Evolutionary conservation across 306 rosid species (phyloP).

Genomic region (Glycine tomentella): DNA sequence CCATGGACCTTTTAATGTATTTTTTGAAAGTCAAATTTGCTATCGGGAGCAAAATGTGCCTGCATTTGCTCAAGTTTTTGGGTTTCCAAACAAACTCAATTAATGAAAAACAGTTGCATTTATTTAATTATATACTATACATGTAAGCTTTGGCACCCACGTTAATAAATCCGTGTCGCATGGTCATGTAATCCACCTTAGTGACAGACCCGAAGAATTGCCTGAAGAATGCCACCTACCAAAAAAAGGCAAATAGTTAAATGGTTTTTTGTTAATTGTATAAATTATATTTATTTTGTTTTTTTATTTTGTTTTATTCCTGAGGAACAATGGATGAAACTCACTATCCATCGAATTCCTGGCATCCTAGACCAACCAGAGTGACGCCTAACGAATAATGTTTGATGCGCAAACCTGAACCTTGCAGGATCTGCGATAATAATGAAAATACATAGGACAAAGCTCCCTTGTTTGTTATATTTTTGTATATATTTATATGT

Average conservation of each 20-base stretch:
- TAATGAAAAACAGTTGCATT: background rate
- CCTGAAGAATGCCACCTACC: slow-evolving; percentile 70
- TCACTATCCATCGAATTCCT: slow-evolving; percentile 74
- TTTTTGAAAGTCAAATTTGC: slow-evolving; percentile 75
- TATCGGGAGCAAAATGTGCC: slow-evolving; percentile 72
- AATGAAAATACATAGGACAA: background rate
- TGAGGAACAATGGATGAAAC: slow-evolving; percentile 30
- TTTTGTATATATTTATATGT: background rate
- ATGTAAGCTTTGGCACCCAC: slow-evolving; percentile 43
- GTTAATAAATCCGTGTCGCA: slow-evolving; percentile 78
- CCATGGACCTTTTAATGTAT: slow-evolving; percentile 77
- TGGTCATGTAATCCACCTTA: slow-evolving; percentile 76
- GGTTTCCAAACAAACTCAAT: background rate
- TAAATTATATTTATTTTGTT: background rate
- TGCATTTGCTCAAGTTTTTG: slow-evolving; percentile 29
- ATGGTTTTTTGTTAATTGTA: background rate
- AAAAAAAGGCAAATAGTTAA: background rate
- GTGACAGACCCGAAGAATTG: slow-evolving; percentile 69
- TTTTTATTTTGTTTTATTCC: background rate
- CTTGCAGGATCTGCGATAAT: slow-evolving; percentile 65
- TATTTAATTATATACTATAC: background rate
- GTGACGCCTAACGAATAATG: slow-evolving; percentile 73
- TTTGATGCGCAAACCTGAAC: slow-evolving; percentile 74
- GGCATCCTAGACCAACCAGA: slow-evolving; percentile 65
- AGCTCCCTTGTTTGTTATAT: background rate